These are phyloP conservation scores for Thelephora terrestris DNA, from an alignment of 1,284 basidiomycete genomes.

Conservation along the genomic window DNA sequence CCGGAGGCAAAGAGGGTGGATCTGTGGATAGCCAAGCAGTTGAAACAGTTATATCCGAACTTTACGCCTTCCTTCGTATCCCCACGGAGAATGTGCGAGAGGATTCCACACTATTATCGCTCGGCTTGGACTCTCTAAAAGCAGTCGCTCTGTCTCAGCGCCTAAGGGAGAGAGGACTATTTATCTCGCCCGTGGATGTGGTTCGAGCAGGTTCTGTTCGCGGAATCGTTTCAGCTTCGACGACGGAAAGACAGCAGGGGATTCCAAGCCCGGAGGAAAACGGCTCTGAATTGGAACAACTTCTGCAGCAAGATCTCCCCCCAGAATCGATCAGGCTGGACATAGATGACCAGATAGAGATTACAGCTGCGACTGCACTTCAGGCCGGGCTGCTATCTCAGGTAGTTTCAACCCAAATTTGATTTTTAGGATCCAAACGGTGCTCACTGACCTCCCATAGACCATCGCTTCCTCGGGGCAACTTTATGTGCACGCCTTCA, in stretches of 20 bases:
- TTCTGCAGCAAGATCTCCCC: constrained; percentile 11
- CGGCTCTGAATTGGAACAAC: no score
- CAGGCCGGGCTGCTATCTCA: constrained; percentile 44
- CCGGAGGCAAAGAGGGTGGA: no score
- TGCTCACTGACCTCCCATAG: constrained; percentile 15
- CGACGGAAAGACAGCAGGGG: constrained; percentile 10
- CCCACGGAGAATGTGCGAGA: constrained; percentile 17
- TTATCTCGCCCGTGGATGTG: constrained; percentile 25
- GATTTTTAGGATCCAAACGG: no score
- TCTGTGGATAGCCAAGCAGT: no score
- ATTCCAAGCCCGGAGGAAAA: no score
- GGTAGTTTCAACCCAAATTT: constrained; percentile 18
- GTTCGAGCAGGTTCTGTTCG: constrained; percentile 9
- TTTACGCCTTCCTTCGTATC: constrained; percentile 24
- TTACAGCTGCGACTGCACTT: constrained; percentile 33
- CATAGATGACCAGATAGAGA: constrained; percentile 23
- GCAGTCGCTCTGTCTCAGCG: constrained; percentile 32
- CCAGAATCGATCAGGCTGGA: constrained; percentile 18
- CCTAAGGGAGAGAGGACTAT: constrained; percentile 24
- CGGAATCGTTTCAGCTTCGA: constrained; percentile 11
- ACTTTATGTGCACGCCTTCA: constrained; percentile 38
- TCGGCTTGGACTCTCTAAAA: constrained; percentile 40
- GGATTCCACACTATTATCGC: constrained; percentile 30
- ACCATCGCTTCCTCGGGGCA: constrained; percentile 34
- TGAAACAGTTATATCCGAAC: no score